A percentile compares a stretch with the other conserved stretches of the same genome.
Conservation (phyloP, 768 basidiomycete genomes). For the Trametes cingulata region DNA sequence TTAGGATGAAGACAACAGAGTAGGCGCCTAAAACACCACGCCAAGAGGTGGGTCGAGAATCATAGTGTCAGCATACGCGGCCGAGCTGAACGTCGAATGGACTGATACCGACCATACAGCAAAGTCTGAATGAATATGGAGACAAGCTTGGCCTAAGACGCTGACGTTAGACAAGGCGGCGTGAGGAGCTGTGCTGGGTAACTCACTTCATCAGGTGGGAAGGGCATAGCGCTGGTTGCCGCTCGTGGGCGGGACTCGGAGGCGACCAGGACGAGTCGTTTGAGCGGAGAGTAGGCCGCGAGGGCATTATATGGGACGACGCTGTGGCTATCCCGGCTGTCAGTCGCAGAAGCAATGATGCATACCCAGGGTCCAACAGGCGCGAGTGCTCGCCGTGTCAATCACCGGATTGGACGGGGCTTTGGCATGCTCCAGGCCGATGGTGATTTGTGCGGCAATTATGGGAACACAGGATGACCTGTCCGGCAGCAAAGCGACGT, state of each 20-base stretch:
- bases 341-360: background rate
- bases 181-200: background rate
- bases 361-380: background rate
- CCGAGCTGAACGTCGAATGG: no score
- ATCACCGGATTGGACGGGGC: background rate
- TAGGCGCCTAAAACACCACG: background rate
- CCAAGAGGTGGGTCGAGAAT: no score
- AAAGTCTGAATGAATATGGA: constrained; percentile 13
- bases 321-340: background rate
- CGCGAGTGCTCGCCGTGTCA: background rate
- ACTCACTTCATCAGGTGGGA: constrained; percentile 4
- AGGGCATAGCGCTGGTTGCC: background rate
- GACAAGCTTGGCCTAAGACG: constrained; percentile 2
- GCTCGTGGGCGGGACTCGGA: background rate
- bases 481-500: no score
- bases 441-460: no score
- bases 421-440: no score
- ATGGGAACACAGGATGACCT: no score
- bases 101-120: background rate
- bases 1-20: constrained; percentile 4
- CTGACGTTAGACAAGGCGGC: background rate
- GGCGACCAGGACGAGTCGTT: background rate
- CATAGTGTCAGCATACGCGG: background rate
- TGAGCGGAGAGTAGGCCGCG: background rate
- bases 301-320: background rate